These are phyloP conservation scores for Viola odorata DNA, from an alignment of 345 rosid genomes.

Conservation along the genomic window DNA sequence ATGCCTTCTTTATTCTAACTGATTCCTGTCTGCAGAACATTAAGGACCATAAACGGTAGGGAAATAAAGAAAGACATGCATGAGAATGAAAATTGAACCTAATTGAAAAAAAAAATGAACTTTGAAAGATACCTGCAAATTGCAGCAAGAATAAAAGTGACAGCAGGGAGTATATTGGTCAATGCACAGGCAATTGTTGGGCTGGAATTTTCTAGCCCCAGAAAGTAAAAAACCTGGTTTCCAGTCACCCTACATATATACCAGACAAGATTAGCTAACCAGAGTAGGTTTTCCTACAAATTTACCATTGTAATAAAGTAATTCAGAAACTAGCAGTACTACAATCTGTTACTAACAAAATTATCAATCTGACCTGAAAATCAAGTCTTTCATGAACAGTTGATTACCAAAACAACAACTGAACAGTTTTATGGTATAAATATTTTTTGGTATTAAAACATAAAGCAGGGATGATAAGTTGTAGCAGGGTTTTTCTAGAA, in stretches of 20 bases:
- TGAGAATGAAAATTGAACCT: too few relatives aligned
- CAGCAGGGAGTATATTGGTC: constrained; percentile 67
- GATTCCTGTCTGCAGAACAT: constrained; percentile 58
- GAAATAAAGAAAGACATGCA: too few relatives aligned
- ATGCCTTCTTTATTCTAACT: constrained; percentile 43
- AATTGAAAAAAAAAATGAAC: background rate
- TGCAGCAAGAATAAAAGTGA: constrained; percentile 72
- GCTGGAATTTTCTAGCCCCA: constrained; percentile 65
- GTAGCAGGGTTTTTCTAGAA: background rate
- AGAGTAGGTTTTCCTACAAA: too few relatives aligned
- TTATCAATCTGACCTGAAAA: too few relatives aligned
- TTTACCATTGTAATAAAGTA: too few relatives aligned
- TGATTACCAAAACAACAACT: too few relatives aligned
- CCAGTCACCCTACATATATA: constrained; percentile 47
- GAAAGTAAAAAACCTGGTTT: constrained; percentile 74
- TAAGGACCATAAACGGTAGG: background rate
- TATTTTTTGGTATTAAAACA: background rate
- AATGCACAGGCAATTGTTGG: constrained; percentile 87
- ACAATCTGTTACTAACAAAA: too few relatives aligned
- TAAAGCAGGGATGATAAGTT: background rate
- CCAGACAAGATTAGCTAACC: background rate
- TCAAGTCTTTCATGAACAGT: background rate
- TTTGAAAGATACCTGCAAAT: constrained; percentile 47
- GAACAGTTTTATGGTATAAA: background rate
- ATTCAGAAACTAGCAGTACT: too few relatives aligned